A percentile compares a stretch with the other conserved stretches of the same genome.
Evolutionary conservation across 768 basidiomycete genomes (phyloP).

Genomic region (Suillus luteus): DNA sequence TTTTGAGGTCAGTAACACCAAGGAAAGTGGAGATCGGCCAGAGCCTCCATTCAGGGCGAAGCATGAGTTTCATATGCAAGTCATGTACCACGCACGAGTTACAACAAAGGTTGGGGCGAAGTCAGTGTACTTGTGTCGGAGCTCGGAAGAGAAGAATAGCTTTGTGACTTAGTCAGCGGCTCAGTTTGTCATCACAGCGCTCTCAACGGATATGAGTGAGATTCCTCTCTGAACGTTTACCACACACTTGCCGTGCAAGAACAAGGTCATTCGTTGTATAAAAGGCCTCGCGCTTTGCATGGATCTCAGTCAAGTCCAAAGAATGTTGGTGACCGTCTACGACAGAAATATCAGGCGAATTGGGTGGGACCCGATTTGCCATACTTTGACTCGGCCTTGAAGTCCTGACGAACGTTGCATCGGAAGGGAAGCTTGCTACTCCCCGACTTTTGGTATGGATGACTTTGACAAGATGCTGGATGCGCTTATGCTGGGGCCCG

Average conservation of each 20-base stretch:
- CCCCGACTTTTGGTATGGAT: slow-evolving; percentile 86
- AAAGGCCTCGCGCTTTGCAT: neutral
- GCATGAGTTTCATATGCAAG: slow-evolving; percentile 70
- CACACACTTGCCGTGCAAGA: slow-evolving; percentile 32
- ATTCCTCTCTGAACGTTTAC: slow-evolving; percentile 32
- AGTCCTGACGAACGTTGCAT: slow-evolving; percentile 80
- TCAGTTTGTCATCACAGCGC: neutral
- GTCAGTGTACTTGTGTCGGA: neutral
- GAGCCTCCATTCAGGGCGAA: slow-evolving; percentile 81
- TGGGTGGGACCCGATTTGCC: slow-evolving; percentile 5
- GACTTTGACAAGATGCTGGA: slow-evolving; percentile 71
- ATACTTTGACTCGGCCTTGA: slow-evolving; percentile 67
- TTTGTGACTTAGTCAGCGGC: neutral
- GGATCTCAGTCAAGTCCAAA: slow-evolving; percentile 45
- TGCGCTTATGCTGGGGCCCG: slow-evolving; percentile 45
- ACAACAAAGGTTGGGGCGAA: neutral
- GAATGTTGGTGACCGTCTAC: slow-evolving; percentile 69
- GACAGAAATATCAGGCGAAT: slow-evolving; percentile 1
- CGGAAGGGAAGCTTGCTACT: slow-evolving; percentile 83
- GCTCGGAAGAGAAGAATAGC: neutral
- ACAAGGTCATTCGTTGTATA: slow-evolving; percentile 20
- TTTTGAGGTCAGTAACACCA: slow-evolving; percentile 90
- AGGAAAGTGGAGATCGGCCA: slow-evolving; percentile 84
- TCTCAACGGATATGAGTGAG: too few species aligned
- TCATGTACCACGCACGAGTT: slow-evolving; percentile 30